Conservation (phyloP, 78 protist species). For the Isochrysis galbana region DNA sequence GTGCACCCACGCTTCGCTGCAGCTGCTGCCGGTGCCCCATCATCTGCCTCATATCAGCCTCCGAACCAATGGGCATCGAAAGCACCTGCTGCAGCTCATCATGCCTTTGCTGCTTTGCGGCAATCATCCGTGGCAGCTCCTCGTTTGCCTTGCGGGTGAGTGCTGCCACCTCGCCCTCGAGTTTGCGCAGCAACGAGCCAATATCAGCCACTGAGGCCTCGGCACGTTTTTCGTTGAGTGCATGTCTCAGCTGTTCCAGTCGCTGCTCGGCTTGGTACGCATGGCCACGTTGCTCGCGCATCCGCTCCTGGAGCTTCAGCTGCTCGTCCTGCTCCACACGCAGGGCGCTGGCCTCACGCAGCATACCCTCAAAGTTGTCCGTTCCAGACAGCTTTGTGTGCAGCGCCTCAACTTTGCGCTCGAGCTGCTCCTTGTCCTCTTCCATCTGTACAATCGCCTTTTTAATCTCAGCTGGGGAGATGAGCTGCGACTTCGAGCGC, state of each 20-base stretch:
- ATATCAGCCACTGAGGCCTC: not conserved
- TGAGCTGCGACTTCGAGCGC: not conserved
- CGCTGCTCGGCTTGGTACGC: not conserved
- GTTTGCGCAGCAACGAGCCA: not conserved
- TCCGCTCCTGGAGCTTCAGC: not conserved
- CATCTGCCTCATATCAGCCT: constrained; percentile 1
- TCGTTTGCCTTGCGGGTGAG: not conserved
- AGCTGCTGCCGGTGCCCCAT: not conserved
- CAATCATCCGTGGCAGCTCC: not conserved
- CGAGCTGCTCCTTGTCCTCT: constrained; percentile 8
- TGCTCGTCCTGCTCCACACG: constrained; percentile 26
- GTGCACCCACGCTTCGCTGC: not conserved
- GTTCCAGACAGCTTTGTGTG: not conserved
- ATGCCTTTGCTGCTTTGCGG: not conserved
- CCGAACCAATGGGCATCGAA: not conserved
- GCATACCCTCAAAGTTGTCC: not conserved
- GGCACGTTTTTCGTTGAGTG: not conserved
- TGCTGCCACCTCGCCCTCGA: not conserved
- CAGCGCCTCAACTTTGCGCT: not conserved
- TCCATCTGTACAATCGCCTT: constrained; percentile 29
- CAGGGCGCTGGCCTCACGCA: not conserved
- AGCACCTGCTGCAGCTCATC: constrained; percentile 2
- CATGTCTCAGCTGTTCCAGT: not conserved
- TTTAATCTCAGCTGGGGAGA: constrained; percentile 20
- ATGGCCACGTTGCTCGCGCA: not conserved